A percentile compares a stretch with the other conserved stretches of the same genome.
Conservation (phyloP, 805 yeast species). For the Lachancea cidri region DNA sequence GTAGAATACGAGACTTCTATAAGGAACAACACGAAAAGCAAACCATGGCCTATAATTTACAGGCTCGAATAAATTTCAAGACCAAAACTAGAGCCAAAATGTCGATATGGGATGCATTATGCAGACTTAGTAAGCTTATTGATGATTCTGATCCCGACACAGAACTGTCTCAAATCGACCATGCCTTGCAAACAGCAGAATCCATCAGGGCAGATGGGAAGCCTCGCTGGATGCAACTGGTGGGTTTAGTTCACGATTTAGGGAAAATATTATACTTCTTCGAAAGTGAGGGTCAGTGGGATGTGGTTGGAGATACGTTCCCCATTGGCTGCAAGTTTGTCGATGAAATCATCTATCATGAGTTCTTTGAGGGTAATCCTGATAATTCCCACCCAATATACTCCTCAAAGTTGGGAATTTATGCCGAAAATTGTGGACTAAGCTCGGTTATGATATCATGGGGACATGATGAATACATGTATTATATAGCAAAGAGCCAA, state of each 20-base stretch:
- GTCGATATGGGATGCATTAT: slow-evolving; percentile 69
- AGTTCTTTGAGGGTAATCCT: slow-evolving; percentile 54
- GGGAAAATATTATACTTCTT: slow-evolving; percentile 66
- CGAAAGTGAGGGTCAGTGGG: slow-evolving; percentile 75
- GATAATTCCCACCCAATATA: slow-evolving; percentile 60
- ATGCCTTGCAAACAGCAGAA: slow-evolving; percentile 71
- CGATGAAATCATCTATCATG: slow-evolving; percentile 54
- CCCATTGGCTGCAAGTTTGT: slow-evolving; percentile 69
- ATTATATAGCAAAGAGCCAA: slow-evolving; percentile 60
- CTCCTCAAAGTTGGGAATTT: slow-evolving; percentile 61
- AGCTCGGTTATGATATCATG: slow-evolving; percentile 68
- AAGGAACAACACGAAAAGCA: slow-evolving; percentile 64
- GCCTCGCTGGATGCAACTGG: slow-evolving; percentile 73
- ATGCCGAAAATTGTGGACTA: slow-evolving; percentile 58
- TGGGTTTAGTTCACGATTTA: slow-evolving; percentile 66
- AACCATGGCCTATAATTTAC: slow-evolving; percentile 67
- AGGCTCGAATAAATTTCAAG: slow-evolving; percentile 66
- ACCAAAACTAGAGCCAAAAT: slow-evolving; percentile 60
- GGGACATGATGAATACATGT: slow-evolving; percentile 81
- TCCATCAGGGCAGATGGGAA: slow-evolving; percentile 62
- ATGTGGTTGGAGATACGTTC: slow-evolving; percentile 74
- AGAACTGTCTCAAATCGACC: slow-evolving; percentile 68
- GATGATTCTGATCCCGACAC: slow-evolving; percentile 77
- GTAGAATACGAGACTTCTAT: slow-evolving; percentile 60
- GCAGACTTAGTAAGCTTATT: slow-evolving; percentile 52